These are phyloP conservation scores for Scheffersomyces segobiensis DNA, from an alignment of 1,139 yeast genomes.

Conservation along the genomic window DNA sequence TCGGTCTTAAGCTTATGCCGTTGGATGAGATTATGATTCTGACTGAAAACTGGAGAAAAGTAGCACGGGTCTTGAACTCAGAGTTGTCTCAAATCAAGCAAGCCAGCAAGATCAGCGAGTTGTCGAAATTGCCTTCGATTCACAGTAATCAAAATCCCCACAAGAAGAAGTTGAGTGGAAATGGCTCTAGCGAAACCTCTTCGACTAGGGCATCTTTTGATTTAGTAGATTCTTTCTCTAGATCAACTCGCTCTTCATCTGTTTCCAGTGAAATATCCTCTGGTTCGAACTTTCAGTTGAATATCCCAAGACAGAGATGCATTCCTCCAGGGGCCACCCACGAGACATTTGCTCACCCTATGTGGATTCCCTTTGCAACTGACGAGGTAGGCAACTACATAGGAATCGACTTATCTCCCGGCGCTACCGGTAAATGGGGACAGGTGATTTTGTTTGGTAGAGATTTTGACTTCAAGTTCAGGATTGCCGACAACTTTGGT, in stretches of 20 bases:
- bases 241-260: conserved; percentile 4
- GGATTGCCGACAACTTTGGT: conserved; percentile 81
- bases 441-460: conserved; percentile 88
- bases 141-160: conserved; percentile 21
- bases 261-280: conserved; percentile 4
- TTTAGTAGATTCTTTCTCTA: conserved; percentile 1
- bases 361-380: conserved; percentile 88
- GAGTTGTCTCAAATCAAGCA: conserved; percentile 26
- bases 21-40: conserved; percentile 62
- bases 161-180: conserved; percentile 22
- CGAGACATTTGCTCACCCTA: conserved; percentile 75
- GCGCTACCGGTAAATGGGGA: conserved; percentile 64
- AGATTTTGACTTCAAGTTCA: conserved; percentile 82
- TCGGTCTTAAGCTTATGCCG: conserved; percentile 64
- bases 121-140: conserved; percentile 27
- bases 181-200: conserved; percentile 4
- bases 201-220: neutral
- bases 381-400: conserved; percentile 89
- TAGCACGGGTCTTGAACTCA: conserved; percentile 47
- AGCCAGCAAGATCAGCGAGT: conserved; percentile 18
- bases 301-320: conserved; percentile 62
- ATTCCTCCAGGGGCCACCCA: conserved; percentile 76
- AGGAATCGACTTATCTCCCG: conserved; percentile 84
- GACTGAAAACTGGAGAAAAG: conserved; percentile 70
- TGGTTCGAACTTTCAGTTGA: conserved; percentile 5